Percentiles rank a stretch among this genome's conserved stretches.
phyloP scores from a whole-genome alignment of 2,329 filamentous ascomycete genomes.

The Neospermospora avenae region DNA sequence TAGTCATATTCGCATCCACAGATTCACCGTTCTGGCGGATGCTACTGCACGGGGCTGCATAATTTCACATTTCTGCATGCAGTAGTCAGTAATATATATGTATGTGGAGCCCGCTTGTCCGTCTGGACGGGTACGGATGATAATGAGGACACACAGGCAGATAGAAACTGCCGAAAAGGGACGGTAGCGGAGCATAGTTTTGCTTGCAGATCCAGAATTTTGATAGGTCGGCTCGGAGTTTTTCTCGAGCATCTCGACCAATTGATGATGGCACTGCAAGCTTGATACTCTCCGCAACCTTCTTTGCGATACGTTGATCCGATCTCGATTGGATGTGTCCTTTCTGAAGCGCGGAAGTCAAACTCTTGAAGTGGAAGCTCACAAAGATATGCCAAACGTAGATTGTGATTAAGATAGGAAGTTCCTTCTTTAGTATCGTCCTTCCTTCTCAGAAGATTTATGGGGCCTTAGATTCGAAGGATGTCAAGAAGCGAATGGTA shows the following conservation, averaged over 20 bases:
- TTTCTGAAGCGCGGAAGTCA: neutral
- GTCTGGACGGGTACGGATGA: neutral
- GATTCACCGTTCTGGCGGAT: neutral
- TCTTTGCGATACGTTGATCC: neutral
- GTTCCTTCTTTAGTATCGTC: neutral
- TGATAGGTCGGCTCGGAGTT: neutral
- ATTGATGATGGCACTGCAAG: neutral
- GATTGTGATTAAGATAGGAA: neutral
- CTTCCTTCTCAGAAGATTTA: neutral
- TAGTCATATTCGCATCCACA: constrained; percentile 1
- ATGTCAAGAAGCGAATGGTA: neutral
- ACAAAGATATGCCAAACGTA: neutral
- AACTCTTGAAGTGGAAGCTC: neutral
- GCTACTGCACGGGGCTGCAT: neutral
- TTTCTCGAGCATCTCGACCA: neutral
- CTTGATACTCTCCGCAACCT: neutral
- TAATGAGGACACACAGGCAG: neutral
- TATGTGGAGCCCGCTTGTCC: neutral
- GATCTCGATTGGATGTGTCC: neutral
- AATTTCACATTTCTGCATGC: neutral
- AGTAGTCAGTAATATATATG: neutral
- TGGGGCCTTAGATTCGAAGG: neutral
- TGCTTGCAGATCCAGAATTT: constrained; percentile 3
- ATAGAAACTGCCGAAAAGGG: neutral
- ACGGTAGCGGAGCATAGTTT: neutral